phyloP scores from a whole-genome alignment of 768 basidiomycete species.

The Boletus patriciae region DNA sequence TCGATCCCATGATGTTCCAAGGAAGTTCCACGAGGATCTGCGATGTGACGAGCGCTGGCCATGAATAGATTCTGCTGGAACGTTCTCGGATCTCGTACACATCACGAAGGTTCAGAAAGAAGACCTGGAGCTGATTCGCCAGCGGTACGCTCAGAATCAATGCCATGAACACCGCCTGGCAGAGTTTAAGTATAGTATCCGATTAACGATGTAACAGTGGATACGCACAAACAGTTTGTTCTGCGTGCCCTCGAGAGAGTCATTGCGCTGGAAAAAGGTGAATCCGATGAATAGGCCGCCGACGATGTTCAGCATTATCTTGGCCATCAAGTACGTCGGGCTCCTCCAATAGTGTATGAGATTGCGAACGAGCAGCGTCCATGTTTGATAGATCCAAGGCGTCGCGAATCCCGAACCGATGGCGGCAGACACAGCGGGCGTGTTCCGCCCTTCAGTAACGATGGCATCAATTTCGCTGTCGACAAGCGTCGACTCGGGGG shows the following conservation, averaged over 20 bases:
- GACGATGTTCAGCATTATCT: constrained; percentile 52
- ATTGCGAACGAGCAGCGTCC: constrained; percentile 46
- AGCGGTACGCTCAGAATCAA: constrained; percentile 52
- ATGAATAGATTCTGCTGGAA: constrained; percentile 63
- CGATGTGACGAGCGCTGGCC: constrained; percentile 57
- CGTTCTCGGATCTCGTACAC: constrained; percentile 69
- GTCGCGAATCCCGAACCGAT: constrained; percentile 51
- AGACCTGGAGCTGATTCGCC: constrained; percentile 62
- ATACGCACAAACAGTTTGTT: constrained; percentile 63
- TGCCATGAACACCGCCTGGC: constrained; percentile 55
- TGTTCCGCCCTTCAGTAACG: constrained; percentile 47
- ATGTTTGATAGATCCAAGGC: constrained; percentile 50
- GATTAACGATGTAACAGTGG: not conserved
- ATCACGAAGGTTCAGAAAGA: constrained; percentile 56
- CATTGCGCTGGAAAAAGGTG: constrained; percentile 58
- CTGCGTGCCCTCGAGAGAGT: constrained; percentile 57
- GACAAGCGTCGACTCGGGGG: constrained; percentile 42
- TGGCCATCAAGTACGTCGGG: constrained; percentile 61
- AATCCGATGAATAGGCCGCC: constrained; percentile 60
- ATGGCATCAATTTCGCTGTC: constrained; percentile 47
- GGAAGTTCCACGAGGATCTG: constrained; percentile 59
- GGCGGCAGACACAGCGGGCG: constrained; percentile 37
- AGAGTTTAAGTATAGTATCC: not conserved
- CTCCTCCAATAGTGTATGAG: constrained; percentile 51
- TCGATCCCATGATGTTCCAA: constrained; percentile 59